Evolutionary conservation across 148 eudicot genomes (phyloP), one percentile per base, ranked within the genome.

Genomic region (Silene conica): DNA sequence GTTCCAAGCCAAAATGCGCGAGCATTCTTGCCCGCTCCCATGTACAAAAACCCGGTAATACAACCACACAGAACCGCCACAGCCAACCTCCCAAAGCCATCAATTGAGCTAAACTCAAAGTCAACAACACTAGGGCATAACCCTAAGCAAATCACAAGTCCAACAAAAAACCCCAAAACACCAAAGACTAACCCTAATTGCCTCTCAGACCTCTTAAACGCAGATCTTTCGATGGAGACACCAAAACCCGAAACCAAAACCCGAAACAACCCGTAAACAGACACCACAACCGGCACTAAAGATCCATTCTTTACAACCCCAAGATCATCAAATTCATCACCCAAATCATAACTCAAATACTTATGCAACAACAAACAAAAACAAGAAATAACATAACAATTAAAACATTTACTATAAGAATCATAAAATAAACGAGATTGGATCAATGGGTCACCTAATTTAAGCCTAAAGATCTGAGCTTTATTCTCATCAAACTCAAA

Each of bases 1-100:
- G 99, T 92, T 45, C 97, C 99, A n/a, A 96, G 87, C 99, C 99
- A 96, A 84, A 92, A 96, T 4, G 92, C 79, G 11, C 94, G 84
- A 5, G 96, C 91, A 86, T 75, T 86, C 80, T 89, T 89, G 55
- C 82, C 82, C 2, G 96, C 88, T 0, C 91, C 92, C 80, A 89
- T 70, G 74, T 87, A 90, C 75, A 96, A 78, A 52, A 89, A 84
- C 9, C 89, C 94, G 34, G 87, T 78, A 22, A 83, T 65, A 18
- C 69, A 82, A 57, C 99, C 99, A 84, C 83, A 88, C 5, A 83
- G 48, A 14, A 75, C 4, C 34, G 91, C 88, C 71, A 88, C 57
- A 60, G 74, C 65, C 31, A 86, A 80, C 74, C 72, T 90, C 62
- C 87, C 90, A 77, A 76, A 82, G 3, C 88, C 92, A 86, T 90